A percentile compares a stretch with the other conserved stretches of the same genome.
Evolutionary conservation across 495 filamentous ascomycete genomes (phyloP).

Genomic region (Collariella sp.): DNA sequence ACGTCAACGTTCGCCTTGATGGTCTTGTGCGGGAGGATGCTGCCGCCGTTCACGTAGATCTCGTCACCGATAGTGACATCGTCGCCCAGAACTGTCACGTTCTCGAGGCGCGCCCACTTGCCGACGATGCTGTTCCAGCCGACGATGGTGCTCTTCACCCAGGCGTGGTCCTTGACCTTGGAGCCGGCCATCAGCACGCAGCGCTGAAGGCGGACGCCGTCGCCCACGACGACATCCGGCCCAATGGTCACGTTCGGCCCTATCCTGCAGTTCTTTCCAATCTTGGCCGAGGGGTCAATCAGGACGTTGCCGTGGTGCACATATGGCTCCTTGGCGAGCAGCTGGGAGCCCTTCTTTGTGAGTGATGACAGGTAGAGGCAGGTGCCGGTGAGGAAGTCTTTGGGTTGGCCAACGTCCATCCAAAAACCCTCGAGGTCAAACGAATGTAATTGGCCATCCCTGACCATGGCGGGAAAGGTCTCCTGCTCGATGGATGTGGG

Average conservation of each 20-base stretch:
- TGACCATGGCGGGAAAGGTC: slow-evolving; percentile 92
- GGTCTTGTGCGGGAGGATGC: slow-evolving; percentile 93
- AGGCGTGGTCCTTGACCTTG: slow-evolving; percentile 98
- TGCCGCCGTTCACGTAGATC: slow-evolving; percentile 97
- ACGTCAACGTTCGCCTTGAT: slow-evolving; percentile 98
- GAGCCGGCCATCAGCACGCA: slow-evolving; percentile 82
- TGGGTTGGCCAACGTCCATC: slow-evolving; percentile 99
- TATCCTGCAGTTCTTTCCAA: slow-evolving; percentile 97
- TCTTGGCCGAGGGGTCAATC: slow-evolving; percentile 90
- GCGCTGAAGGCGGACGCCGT: slow-evolving; percentile 90
- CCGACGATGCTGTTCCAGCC: slow-evolving; percentile 98
- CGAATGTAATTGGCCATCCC: slow-evolving; percentile 88
- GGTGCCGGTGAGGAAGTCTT: slow-evolving; percentile 95
- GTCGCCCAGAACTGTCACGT: slow-evolving; percentile 93
- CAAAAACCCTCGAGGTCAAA: slow-evolving; percentile 98
- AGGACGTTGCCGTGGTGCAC: slow-evolving; percentile 95
- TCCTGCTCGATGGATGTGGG: slow-evolving; percentile 99
- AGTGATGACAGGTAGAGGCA: slow-evolving; percentile 94
- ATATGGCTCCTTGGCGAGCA: slow-evolving; percentile 69
- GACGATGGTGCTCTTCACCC: slow-evolving; percentile 98
- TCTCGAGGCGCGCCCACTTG: slow-evolving; percentile 93
- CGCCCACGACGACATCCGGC: slow-evolving; percentile 87
- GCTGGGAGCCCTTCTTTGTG: slow-evolving; percentile 83
- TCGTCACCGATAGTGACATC: slow-evolving; percentile 99
- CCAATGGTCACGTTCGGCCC: slow-evolving; percentile 97